phyloP scores from a whole-genome alignment of 352 stramenopile genomes.

The Globisporangium okanoganense region DNA sequence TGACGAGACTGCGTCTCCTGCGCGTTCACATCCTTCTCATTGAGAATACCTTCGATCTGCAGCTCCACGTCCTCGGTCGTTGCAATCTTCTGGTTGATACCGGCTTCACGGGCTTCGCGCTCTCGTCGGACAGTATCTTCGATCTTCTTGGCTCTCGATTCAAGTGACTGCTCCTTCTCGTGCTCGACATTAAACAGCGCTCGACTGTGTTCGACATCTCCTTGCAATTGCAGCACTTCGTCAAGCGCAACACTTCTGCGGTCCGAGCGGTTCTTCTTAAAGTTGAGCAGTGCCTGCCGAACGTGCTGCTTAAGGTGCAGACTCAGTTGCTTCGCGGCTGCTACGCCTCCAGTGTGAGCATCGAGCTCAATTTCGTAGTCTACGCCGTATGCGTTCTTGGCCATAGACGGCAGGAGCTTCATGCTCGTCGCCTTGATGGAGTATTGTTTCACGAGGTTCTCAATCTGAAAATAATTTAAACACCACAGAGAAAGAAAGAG shows the following conservation, averaged over 20 bases:
- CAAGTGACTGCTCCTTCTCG: slow-evolving; percentile 44
- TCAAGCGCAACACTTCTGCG: slow-evolving; percentile 54
- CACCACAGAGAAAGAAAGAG: too few species aligned
- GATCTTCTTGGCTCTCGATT: slow-evolving; percentile 44
- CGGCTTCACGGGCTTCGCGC: slow-evolving; percentile 38
- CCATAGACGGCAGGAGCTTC: slow-evolving; percentile 81
- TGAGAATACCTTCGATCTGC: slow-evolving; percentile 63
- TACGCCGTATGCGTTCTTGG: slow-evolving; percentile 75
- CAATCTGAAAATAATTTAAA: slow-evolving; percentile 42
- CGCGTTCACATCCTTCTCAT: slow-evolving; percentile 45
- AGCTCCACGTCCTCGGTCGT: slow-evolving; percentile 70
- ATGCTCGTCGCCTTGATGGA: slow-evolving; percentile 71
- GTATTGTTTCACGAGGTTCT: slow-evolving; percentile 75
- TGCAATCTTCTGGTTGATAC: slow-evolving; percentile 37
- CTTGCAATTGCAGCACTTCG: slow-evolving; percentile 48
- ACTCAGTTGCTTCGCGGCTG: slow-evolving; percentile 47
- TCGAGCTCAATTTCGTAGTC: slow-evolving; percentile 78
- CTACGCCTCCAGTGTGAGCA: slow-evolving; percentile 49
- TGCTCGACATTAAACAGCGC: slow-evolving; percentile 51
- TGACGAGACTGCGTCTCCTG: slow-evolving; percentile 39
- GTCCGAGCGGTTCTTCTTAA: slow-evolving; percentile 65
- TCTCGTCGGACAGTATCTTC: slow-evolving; percentile 54
- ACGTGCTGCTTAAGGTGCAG: slow-evolving; percentile 67
- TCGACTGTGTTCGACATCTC: slow-evolving; percentile 46
- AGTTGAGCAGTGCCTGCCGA: slow-evolving; percentile 37